A percentile compares a stretch with the other conserved stretches of the same genome.
Conservation (phyloP, 805 yeast genomes). For the Cyberlindnera subsufficiens region DNA sequence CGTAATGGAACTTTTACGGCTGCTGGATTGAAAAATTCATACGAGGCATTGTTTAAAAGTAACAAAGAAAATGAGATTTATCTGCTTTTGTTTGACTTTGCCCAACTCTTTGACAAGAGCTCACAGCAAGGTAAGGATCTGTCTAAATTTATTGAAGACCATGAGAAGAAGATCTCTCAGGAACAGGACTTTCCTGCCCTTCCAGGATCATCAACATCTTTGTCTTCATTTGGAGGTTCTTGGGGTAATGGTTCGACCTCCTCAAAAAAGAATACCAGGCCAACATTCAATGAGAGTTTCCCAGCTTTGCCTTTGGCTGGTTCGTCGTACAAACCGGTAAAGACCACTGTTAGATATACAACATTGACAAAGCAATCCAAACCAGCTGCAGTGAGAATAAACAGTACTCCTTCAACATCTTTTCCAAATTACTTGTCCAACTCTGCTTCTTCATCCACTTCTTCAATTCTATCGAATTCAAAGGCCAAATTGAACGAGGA, state of each 20-base stretch:
- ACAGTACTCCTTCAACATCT: conserved; percentile 11
- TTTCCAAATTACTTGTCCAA: conserved; percentile 26
- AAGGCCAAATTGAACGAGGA: conserved; percentile 19
- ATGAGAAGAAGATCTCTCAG: conserved; percentile 20
- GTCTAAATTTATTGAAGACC: conserved; percentile 20
- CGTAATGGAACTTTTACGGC: conserved; percentile 42
- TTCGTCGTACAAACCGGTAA: conserved; percentile 14
- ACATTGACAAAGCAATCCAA: conserved; percentile 8
- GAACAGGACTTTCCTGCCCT: conserved; percentile 47
- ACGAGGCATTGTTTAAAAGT: conserved; percentile 41
- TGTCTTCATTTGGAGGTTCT: conserved; percentile 17
- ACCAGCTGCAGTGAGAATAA: conserved; percentile 10
- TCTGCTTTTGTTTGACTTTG: conserved; percentile 53
- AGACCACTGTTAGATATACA: conserved; percentile 17
- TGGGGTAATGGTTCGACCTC: conserved; percentile 8
- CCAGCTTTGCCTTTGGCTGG: conserved; percentile 26
- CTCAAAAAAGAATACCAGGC: conserved; percentile 3
- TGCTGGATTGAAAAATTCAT: conserved; percentile 38
- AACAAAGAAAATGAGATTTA: conserved; percentile 42
- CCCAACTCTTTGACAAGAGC: conserved; percentile 47
- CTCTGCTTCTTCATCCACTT: conserved; percentile 15
- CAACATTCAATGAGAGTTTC: conserved; percentile 14
- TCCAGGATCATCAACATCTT: conserved; percentile 23
- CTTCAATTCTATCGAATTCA: conserved; percentile 9
- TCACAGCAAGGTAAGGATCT: conserved; percentile 39